Base-by-base conservation (phyloP, 2,329 filamentous ascomycete genomes). In the Botrytis fragariae region DNA sequence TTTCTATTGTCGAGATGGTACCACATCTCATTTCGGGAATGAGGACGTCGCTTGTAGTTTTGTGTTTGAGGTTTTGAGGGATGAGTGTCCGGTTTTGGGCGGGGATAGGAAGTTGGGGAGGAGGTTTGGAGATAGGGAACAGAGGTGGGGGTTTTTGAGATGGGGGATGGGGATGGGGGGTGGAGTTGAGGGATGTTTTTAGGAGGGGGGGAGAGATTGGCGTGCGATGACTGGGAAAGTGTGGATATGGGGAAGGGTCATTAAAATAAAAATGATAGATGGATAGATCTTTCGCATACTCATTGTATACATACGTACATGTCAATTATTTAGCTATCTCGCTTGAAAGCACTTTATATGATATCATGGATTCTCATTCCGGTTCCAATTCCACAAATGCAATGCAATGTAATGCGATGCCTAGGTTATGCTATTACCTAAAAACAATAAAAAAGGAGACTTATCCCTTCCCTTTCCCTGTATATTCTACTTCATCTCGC, bases 121-220 rank as follows among this genome's bases (percentile, higher is more conserved):
- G 2, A 77, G 61, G 32, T 82, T 81, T 73, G 82, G 80, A 4
- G 77, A 74, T 39, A 82, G 88, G 69, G 88, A 90, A 80, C 85
- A 87, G 82, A 82, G 85, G 60, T 90, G 88, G 88, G 82, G 0
- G 83, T 84, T 4, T 83, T 90, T 14, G 83, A 85, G 79, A 78
- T 12, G 84, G 45, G 77, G 74, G 4, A 83, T 82, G 74, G 63
- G 73, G 77, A 18, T 22, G 69, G 32, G 22, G n/a, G 44, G 18
- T 45, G 44, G 44, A 45, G 18, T 22, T 45, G 18, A 45, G 44
- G 7, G 44, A 9, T 45, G 44, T 20, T 45, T 45, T 48, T 48
- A 25, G 3, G 79, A 78, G 10, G 84, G 42, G 75, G 75, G 3
- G 82, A 74, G 61, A 73, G 76, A n/a, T 25, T 48, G n/a, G 18